Evolutionary conservation across 2,329 filamentous ascomycete species (phyloP), one percentile per base, ranked within the genome.

Genomic region (Aspergillus sp.): DNA sequence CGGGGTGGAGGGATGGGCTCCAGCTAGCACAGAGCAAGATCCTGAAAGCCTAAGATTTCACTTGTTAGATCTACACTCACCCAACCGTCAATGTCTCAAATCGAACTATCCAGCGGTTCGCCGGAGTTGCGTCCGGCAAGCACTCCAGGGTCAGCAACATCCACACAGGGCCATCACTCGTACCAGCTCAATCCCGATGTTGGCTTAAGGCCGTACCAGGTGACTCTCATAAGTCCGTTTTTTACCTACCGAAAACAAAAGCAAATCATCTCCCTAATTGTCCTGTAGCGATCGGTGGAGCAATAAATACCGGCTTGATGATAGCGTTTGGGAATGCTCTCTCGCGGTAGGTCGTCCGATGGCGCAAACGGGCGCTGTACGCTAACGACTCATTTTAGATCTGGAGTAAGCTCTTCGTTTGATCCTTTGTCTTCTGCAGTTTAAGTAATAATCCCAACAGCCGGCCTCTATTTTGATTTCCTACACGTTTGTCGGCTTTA

Each of bases 381-480:
- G 15, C 44, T 45, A 11, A 55, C 9, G 15, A n/a, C 23, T 3
- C 19, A 9, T 46, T 21, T 7, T 19, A 72, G 70, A 60, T 66
- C 68, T 43, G 70, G 70, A 17, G 69, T 72, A 57, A 65, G 67
- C 3, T 17, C 8, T 33, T 17, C 33, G 4, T 37, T 3, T 23
- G 6, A 37, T 23, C 21, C 3, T 24, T 31, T 12, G 4, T 15
- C 17, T 14, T 53, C 21, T 31, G 8, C 3, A 11, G 27, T 11
- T 2, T 15, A 45, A n/a, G 12, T 45, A 19, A 40, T 62, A 39
- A 63, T 45, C 21, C 17, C 6, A n/a, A 31, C 37, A 72, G 70
- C 73, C 73, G 6, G 72, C 68, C 15, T 67, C 72, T 15, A 68
- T 73, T 19, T 63, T 75, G 33, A 73, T 75, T 21, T 73, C 73